Base-by-base conservation (phyloP, 192 early-diverging fungal genomes). In the Martensiomyces pterosporus region DNA sequence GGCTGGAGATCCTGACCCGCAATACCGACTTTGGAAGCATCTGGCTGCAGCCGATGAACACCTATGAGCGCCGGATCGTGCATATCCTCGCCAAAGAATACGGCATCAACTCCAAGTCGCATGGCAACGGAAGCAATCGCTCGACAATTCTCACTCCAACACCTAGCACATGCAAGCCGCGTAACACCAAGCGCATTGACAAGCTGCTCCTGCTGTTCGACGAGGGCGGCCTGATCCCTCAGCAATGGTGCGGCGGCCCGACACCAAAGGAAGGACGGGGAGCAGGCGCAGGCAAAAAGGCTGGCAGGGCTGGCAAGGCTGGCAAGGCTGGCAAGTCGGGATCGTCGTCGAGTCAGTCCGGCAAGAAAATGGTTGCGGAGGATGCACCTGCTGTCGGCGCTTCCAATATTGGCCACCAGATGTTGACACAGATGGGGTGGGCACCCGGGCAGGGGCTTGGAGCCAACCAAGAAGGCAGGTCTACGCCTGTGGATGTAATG, bases 391-490 rank as follows among this genome's bases (percentile, higher is more conserved):
- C 48, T n/a, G 64, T 75, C 10, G 60, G 71, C 2, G 43, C 53
- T 8, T 64, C 71, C 9, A 75, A 75, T 38, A 62, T 75, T 49
- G 71, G 71, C 14, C 71, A 75, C 46, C 56, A 64, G 60, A 67
- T 75, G 64, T 52, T 75, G 37, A 43, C 54, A 46, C 64, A 75
- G 50, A 75, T 75, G 71, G 71, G 71, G 18, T 75, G 71, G 71
- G 52, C 56, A 43, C 71, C 71, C 7, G 71, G 71, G 17, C 51
- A 58, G 49, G 65, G 71, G 1, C 71, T 75, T 15, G 71, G 71
- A 0, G 57, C 37, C 39, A 49, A 64, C 12, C 60, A 64, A 23
- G 53, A 75, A 33, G 71, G 71, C 24, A 61, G 64, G 6, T 50
- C 71, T 9, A 58, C 52, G 21, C 71, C 71, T 0, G 60, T 75